phyloP scores from a whole-genome alignment of 257 asterid genomes.

The Ehretia macrophylla region DNA sequence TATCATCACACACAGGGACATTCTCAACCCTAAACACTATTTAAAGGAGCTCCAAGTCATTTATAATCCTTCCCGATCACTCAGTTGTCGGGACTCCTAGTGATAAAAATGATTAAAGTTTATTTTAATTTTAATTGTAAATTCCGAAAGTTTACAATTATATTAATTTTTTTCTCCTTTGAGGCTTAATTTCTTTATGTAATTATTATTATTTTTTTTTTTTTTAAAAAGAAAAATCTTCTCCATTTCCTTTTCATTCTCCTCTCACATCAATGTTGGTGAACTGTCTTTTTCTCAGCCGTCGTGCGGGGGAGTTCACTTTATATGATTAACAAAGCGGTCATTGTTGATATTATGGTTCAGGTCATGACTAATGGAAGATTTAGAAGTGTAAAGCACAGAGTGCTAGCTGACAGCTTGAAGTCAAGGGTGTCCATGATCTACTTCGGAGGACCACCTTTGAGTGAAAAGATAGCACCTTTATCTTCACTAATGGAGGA shows the following conservation, averaged over 20 bases:
- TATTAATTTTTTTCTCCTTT: too few species aligned
- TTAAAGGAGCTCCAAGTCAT: too few species aligned
- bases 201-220: too few species aligned
- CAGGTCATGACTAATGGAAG: conserved; percentile 64
- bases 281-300: conserved; percentile 28
- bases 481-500: conserved; percentile 38
- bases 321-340: neutral
- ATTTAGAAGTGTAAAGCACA: conserved; percentile 59
- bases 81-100: too few species aligned
- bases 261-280: conserved; percentile 35
- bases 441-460: conserved; percentile 64
- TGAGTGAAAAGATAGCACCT: conserved; percentile 42
- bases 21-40: too few species aligned
- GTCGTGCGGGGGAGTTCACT: neutral
- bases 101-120: too few species aligned
- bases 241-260: neutral
- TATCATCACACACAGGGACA: too few species aligned
- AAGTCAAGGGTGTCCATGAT: conserved; percentile 57
- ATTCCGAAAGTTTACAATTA: too few species aligned
- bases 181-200: neutral
- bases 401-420: conserved; percentile 39
- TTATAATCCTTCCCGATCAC: too few species aligned
- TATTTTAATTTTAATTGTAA: too few species aligned
- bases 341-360: neutral
- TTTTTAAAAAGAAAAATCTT: neutral